Conservation (phyloP, 257 asterid genomes). For the Solanum raphanifolium region DNA sequence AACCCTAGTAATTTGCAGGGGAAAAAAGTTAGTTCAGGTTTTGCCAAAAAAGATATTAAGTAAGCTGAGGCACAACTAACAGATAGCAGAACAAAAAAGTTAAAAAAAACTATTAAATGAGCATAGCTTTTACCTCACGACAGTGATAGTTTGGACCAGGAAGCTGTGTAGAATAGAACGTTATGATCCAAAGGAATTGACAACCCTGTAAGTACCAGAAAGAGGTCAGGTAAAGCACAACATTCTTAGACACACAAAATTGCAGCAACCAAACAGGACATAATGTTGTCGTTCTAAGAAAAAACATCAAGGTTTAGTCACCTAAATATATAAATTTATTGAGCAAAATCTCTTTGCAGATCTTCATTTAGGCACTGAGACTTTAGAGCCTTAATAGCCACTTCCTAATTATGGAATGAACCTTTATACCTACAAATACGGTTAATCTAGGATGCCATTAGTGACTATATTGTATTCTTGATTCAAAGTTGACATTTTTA, state of each 20-base stretch:
- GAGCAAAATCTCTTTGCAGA: slow-evolving; percentile 58
- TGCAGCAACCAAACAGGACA: background rate
- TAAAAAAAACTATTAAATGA: background rate
- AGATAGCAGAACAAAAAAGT: background rate
- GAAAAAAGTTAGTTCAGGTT: background rate
- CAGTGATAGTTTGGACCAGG: slow-evolving; percentile 97
- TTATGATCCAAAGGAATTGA: too few relatives aligned
- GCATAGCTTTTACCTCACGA: slow-evolving; percentile 55
- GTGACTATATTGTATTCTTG: background rate
- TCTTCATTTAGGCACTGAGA: slow-evolving; percentile 34
- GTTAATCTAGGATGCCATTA: background rate
- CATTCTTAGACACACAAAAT: background rate
- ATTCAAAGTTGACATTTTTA: background rate
- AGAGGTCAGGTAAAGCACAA: too few relatives aligned
- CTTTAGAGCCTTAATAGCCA: slow-evolving; percentile 70
- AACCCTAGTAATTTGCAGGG: slow-evolving; percentile 41
- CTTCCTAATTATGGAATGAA: slow-evolving; percentile 50
- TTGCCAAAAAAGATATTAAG: background rate
- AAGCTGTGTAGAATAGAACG: slow-evolving; percentile 83
- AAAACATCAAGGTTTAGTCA: background rate
- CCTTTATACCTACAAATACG: slow-evolving; percentile 63
- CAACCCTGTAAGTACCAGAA: too few relatives aligned
- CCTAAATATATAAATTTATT: slow-evolving; percentile 88
- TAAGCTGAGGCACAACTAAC: background rate
- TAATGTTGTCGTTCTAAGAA: background rate